Conservation (phyloP, 306 rosid species). For the Lagenaria siceraria region DNA sequence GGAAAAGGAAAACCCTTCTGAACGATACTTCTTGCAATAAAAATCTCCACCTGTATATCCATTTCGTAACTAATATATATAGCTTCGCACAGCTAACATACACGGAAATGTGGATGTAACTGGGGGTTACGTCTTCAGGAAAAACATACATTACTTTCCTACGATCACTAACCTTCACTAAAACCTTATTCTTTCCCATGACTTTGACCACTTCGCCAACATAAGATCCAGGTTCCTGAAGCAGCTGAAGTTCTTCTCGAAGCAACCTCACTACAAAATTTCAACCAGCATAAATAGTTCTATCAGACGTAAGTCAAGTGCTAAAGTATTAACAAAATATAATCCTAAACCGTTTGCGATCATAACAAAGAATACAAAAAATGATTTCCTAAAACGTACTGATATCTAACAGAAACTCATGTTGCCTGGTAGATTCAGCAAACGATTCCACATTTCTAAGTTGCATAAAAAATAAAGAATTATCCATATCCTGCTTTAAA, state of each 20-base stretch:
- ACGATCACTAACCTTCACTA: constrained; percentile 58
- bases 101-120: not conserved
- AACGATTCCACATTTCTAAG: not conserved
- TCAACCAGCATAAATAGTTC: constrained; percentile 6
- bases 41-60: not conserved
- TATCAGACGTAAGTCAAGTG: not conserved
- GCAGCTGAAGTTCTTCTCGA: constrained; percentile 89
- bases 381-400: not conserved
- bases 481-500: not conserved
- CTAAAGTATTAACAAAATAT: not conserved
- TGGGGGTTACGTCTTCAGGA: not conserved
- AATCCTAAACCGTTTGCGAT: not conserved
- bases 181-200: constrained; percentile 93
- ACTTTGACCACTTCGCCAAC: constrained; percentile 97
- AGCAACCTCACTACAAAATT: constrained; percentile 81
- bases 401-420: not conserved
- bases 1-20: not conserved
- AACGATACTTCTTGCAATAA: not conserved
- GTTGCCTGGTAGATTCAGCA: too few species aligned
- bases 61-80: not conserved
- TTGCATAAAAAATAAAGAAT: not conserved
- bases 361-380: not conserved
- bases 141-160: not conserved
- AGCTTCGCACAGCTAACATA: not conserved
- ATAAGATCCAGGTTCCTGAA: constrained; percentile 95